phyloP scores from a whole-genome alignment of 2,329 filamentous ascomycete genomes.

The Monascus ruber region DNA sequence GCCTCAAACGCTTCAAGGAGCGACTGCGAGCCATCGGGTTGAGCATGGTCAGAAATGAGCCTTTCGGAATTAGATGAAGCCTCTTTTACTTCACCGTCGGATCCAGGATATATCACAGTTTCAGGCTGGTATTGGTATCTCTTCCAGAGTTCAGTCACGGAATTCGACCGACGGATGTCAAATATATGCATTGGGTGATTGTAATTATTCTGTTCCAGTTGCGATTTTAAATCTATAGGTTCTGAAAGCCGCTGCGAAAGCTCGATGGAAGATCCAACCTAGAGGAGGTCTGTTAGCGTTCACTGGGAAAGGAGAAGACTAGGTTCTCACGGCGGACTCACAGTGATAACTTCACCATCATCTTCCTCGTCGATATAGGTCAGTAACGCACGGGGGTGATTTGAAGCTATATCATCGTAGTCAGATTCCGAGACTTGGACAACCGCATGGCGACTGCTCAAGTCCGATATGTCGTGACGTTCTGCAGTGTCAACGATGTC shows the following conservation, averaged over 20 bases:
- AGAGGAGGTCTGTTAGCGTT: slow-evolving; percentile 6
- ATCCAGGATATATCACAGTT: background rate
- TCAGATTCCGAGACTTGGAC: slow-evolving; percentile 31
- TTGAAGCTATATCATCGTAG: slow-evolving; percentile 32
- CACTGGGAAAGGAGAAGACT: background rate
- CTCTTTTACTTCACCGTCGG: slow-evolving; percentile 2
- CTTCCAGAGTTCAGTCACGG: slow-evolving; percentile 29
- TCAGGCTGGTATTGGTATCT: slow-evolving; percentile 13
- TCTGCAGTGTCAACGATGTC: no score
- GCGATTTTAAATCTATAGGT: slow-evolving; percentile 12
- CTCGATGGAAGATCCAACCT: slow-evolving; percentile 38
- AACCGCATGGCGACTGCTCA: slow-evolving; percentile 14
- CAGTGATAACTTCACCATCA: slow-evolving; percentile 35
- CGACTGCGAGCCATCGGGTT: slow-evolving; percentile 11
- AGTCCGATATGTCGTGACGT: background rate
- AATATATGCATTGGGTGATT: slow-evolving; percentile 33
- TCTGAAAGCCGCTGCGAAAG: slow-evolving; percentile 37
- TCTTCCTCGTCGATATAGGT: slow-evolving; percentile 35
- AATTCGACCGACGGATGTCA: slow-evolving; percentile 32
- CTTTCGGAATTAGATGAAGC: background rate
- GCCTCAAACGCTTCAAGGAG: slow-evolving; percentile 29
- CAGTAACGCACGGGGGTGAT: slow-evolving; percentile 30
- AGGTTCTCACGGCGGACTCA: slow-evolving; percentile 12
- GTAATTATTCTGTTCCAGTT: slow-evolving; percentile 5
- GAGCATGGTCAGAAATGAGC: slow-evolving; percentile 1